phyloP scores from a whole-genome alignment of 306 rosid genomes.

The Abrus precatorius region DNA sequence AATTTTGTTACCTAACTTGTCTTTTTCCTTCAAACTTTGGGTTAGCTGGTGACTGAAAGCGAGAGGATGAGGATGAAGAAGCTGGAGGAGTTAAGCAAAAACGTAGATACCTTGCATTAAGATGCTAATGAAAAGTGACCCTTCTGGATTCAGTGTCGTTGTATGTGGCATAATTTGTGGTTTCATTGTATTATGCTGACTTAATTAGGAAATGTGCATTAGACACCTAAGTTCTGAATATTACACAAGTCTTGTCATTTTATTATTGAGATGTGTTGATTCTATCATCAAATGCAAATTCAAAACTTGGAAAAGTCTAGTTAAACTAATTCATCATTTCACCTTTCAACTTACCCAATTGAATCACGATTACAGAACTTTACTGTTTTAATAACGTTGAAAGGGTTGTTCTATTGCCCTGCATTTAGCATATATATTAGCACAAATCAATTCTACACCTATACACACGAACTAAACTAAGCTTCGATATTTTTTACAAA shows the following conservation, averaged over 20 bases:
- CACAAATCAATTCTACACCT: background rate
- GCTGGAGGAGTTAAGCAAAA: constrained; percentile 97
- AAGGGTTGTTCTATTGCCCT: background rate
- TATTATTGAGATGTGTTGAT: constrained; percentile 41
- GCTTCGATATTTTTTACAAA: background rate
- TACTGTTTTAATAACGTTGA: background rate
- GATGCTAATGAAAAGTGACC: constrained; percentile 49
- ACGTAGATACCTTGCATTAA: constrained; percentile 73
- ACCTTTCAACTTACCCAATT: constrained; percentile 32
- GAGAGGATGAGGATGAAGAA: constrained; percentile 96
- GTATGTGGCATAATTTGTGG: constrained; percentile 44
- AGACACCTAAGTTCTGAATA: constrained; percentile 34
- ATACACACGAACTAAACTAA: background rate
- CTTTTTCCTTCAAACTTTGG: background rate
- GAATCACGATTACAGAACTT: background rate
- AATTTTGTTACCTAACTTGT: constrained; percentile 22
- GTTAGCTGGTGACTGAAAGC: constrained; percentile 74
- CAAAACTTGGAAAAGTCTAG: constrained; percentile 17
- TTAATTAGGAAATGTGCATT: constrained; percentile 46
- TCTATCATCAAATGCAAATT: constrained; percentile 40
- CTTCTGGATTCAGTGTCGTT: constrained; percentile 40
- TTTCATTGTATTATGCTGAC: constrained; percentile 53
- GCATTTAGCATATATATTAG: background rate
- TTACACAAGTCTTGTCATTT: constrained; percentile 29
- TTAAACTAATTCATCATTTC: constrained; percentile 26